These are phyloP conservation scores for Boechera stricta DNA, from an alignment of 345 rosid species.

Conservation along the genomic window DNA sequence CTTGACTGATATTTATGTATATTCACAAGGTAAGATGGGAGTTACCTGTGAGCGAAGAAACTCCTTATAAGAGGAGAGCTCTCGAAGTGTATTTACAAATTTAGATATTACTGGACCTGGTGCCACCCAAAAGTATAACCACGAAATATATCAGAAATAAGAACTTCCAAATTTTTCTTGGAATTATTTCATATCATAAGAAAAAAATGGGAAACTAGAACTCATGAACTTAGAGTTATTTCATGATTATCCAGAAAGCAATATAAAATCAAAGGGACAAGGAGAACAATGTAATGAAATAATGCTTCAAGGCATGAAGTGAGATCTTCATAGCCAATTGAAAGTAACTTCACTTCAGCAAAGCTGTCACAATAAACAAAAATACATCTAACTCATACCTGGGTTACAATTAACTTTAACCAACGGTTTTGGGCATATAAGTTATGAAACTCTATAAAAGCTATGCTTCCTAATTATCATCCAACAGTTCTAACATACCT, in stretches of 20 bases:
- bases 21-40: conserved; percentile 18
- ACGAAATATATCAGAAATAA: conserved; percentile 20
- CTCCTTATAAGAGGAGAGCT: conserved; percentile 80
- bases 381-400: background rate
- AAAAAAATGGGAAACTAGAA: background rate
- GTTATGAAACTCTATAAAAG: background rate
- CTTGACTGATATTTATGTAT: background rate
- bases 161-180: background rate
- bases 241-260: background rate
- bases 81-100: conserved; percentile 73
- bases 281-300: background rate
- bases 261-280: background rate
- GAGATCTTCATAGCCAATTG: background rate
- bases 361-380: too few species aligned
- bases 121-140: conserved; percentile 17
- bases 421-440: background rate
- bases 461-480: background rate
- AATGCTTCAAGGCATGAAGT: conserved; percentile 6
- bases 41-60: conserved; percentile 84
- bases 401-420: background rate
- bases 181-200: conserved; percentile 15
- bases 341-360: too few species aligned
- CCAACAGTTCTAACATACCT: background rate
- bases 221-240: background rate
- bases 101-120: conserved; percentile 80